Percentiles rank a stretch among this genome's conserved stretches.
phyloP scores from a whole-genome alignment of 2,329 filamentous ascomycete genomes.

The Pyricularia pennisetigena region DNA sequence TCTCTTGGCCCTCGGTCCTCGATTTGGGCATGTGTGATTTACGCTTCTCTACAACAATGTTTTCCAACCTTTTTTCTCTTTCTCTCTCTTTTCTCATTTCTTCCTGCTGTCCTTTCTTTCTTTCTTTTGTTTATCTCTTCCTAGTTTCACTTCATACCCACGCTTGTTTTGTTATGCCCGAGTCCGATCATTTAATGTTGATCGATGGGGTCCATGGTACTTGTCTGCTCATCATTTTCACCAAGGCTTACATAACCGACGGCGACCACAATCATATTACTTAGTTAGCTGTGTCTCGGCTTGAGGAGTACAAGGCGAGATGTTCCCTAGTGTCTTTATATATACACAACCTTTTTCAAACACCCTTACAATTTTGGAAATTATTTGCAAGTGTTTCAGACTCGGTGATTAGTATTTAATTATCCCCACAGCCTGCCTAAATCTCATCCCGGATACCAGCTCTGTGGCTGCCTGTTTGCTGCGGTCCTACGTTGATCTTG shows the following conservation, averaged over 20 bases:
- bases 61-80: not conserved
- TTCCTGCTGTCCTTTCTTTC: not conserved
- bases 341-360: not conserved
- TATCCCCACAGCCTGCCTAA: not conserved
- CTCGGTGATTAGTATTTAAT: not conserved
- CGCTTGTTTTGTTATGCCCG: not conserved
- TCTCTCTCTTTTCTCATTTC: not conserved
- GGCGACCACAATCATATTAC: not conserved
- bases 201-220: not conserved
- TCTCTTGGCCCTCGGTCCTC: not conserved
- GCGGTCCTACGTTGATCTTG: not conserved
- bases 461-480: not conserved
- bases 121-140: not conserved
- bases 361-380: not conserved
- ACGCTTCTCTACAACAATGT: not conserved
- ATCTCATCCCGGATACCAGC: not conserved
- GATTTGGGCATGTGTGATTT: not conserved
- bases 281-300: not conserved
- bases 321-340: constrained; percentile 1
- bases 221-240: not conserved
- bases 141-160: constrained; percentile 1
- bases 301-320: not conserved
- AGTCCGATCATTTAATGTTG: not conserved
- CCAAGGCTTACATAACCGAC: not conserved
- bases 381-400: not conserved